A percentile compares a stretch with the other conserved stretches of the same genome.
Evolutionary conservation across 495 filamentous ascomycete species (phyloP).

Genomic region (Neurospora terricola): DNA sequence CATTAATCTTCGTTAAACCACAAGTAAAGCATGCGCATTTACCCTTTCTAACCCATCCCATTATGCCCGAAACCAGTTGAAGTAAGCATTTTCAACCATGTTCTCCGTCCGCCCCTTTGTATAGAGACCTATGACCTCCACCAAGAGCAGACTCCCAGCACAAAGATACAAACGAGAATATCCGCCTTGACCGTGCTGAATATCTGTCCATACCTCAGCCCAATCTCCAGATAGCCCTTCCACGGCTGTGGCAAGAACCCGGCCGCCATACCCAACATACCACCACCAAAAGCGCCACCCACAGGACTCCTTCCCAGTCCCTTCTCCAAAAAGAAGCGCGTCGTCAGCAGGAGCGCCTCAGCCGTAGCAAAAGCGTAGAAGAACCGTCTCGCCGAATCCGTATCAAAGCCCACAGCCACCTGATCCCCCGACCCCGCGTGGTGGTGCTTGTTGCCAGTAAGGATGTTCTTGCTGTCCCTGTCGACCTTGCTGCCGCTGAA

Average conservation of each 20-base stretch:
- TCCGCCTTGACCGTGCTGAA: conserved; percentile 51
- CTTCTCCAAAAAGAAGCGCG: conserved; percentile 54
- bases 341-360: conserved; percentile 61
- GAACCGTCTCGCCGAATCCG: conserved; percentile 36
- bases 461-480: conserved; percentile 17
- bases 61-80: neutral
- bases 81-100: neutral
- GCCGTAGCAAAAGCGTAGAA: conserved; percentile 67
- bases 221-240: conserved; percentile 46
- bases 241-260: conserved; percentile 50
- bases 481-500: conserved; percentile 49
- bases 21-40: neutral
- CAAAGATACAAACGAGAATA: conserved; percentile 64
- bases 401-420: conserved; percentile 13
- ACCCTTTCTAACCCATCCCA: neutral
- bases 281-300: conserved; percentile 31
- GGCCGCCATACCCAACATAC: conserved; percentile 49
- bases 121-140: conserved; percentile 30
- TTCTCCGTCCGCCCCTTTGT: neutral
- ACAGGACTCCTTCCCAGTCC: conserved; percentile 15
- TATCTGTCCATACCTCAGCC: conserved; percentile 60
- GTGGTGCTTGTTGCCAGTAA: neutral
- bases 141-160: conserved; percentile 64
- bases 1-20: neutral
- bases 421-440: conserved; percentile 5